A percentile compares a stretch with the other conserved stretches of the same genome.
Conservation (phyloP, 1,139 yeast species). For the Candida tropicalis region DNA sequence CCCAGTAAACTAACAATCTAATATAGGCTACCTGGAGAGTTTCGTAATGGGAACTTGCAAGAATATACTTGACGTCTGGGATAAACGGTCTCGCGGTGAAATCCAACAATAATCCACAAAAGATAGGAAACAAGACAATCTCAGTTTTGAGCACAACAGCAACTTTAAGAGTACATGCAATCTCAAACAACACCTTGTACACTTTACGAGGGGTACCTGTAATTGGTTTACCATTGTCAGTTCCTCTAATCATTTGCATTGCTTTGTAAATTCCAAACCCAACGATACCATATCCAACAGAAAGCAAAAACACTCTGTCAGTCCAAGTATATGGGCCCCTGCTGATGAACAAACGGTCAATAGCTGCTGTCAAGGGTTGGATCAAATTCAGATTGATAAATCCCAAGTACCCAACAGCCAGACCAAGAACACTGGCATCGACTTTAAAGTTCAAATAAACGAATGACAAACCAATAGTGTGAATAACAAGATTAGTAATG, state of each 20-base stretch:
- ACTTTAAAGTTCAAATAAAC: neutral
- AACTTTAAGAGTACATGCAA: constrained; percentile 66
- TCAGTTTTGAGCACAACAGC: constrained; percentile 77
- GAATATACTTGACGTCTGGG: constrained; percentile 21
- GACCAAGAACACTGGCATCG: neutral
- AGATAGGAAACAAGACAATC: constrained; percentile 78
- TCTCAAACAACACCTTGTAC: constrained; percentile 56
- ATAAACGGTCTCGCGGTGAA: constrained; percentile 58
- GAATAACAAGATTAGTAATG: neutral
- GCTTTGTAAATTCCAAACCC: constrained; percentile 29
- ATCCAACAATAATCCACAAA: constrained; percentile 81
- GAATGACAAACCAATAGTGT: neutral
- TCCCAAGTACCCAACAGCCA: neutral
- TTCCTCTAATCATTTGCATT: constrained; percentile 35
- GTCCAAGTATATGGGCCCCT: constrained; percentile 21
- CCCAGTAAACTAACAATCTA: constrained; percentile 57
- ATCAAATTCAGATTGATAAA: constrained; percentile 11
- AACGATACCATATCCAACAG: constrained; percentile 42
- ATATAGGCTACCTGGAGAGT: constrained; percentile 26
- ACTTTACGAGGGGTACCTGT: constrained; percentile 50
- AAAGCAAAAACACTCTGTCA: constrained; percentile 38
- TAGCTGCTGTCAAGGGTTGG: constrained; percentile 22
- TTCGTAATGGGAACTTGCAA: constrained; percentile 29
- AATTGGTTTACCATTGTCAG: constrained; percentile 44
- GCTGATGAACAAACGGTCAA: constrained; percentile 23